Evolutionary conservation across 768 basidiomycete species (phyloP), one percentile per base, ranked within the genome.

Genomic region (Tricholoma matsutake): DNA sequence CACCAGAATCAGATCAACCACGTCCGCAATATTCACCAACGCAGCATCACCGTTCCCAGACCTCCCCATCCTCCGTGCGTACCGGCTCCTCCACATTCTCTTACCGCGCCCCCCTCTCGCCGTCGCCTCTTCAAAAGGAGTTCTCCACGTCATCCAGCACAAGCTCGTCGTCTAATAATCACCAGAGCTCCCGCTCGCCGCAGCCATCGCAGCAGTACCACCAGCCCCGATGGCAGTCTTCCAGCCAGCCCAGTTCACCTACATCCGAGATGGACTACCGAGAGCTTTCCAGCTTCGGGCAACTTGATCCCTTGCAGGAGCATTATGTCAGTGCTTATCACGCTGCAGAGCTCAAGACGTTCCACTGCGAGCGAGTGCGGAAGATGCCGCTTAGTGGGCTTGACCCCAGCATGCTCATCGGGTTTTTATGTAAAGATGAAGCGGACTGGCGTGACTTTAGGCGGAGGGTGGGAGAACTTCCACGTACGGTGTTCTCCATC

Each of bases 361-460:
- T 95, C 79, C 97, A 98, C 73, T 95, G 94, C 71, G 97, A 99
- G n/a, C 86, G 89, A 16, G 89, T 98, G 39, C 82, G 94, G 70
- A 98, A 96, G 84, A 96, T 98, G 92, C 89, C 89, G 0, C 74
- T 98, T 35, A 85, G 86, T 41, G 91, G 89, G 29, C 77, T 99
- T 58, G 97, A 98, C 72, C 97, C 96, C 22, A 97, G 94, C 67
- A 98, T 99, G 97, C 78, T 99, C 6, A 83, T 98, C 61, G 96
- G 96, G 10, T 98, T 99, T 71, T 69, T 98, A 65, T 88, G 89
- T 71, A 84, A 83, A 67, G 86, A 92, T 68, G 89, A 93, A 74
- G 78, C 70, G 16, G 96, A 98, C 57, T 98, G 94, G 91, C 72
- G 80, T 14, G 94, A 98, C 74, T 83, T 98, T 58, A 81, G 86